Percentiles rank a stretch among this genome's conserved stretches.
These are phyloP conservation scores for Solanum hybrid DNA, from an alignment of 305 asterid species.

Conservation along the genomic window DNA sequence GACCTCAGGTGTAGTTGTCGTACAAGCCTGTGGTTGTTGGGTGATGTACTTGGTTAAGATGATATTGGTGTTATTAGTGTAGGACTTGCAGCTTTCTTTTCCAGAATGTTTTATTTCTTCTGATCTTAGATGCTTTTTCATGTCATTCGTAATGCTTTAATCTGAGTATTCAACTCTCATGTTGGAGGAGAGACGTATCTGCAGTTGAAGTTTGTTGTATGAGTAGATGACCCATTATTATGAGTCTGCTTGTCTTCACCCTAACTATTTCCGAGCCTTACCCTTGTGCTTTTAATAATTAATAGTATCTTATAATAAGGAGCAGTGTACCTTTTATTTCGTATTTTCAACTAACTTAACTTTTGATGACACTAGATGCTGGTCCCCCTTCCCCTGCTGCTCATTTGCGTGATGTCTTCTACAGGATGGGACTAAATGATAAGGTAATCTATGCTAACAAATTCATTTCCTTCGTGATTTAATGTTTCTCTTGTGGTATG, in stretches of 20 bases:
- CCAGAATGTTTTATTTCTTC: background rate
- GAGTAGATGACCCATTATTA: background rate
- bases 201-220: background rate
- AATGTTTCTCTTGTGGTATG: background rate
- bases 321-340: background rate
- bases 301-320: background rate
- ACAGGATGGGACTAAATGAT: conserved; percentile 82
- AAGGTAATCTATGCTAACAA: conserved; percentile 40
- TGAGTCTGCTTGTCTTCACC: background rate
- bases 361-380: conserved; percentile 52
- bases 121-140: background rate
- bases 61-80: background rate
- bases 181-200: background rate
- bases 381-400: conserved; percentile 94
- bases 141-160: background rate
- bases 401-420: conserved; percentile 88
- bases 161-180: background rate
- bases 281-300: background rate
- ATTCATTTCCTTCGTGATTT: background rate
- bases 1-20: background rate
- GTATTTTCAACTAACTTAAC: conserved; percentile 9
- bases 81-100: background rate
- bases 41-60: background rate
- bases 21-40: background rate
- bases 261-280: background rate